Evolutionary conservation across 805 yeast species (phyloP).

Genomic region (Candida argentea): DNA sequence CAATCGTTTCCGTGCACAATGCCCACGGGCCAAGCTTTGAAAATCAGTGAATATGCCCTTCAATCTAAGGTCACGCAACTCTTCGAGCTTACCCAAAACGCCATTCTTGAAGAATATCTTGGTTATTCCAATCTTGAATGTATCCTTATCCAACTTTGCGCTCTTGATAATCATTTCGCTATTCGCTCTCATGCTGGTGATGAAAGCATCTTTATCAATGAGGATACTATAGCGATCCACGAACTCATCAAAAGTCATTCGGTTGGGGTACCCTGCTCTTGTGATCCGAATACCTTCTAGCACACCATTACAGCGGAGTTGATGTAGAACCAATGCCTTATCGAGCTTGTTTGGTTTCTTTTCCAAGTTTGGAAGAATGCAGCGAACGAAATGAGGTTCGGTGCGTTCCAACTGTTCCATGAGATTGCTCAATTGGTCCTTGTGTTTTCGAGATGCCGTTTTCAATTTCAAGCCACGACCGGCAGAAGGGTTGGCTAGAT

Average conservation of each 20-base stretch:
- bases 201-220: constrained; percentile 35
- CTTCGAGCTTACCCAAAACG: constrained; percentile 69
- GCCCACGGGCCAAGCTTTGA: constrained; percentile 61
- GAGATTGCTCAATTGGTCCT: constrained; percentile 65
- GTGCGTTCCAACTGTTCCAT: constrained; percentile 69
- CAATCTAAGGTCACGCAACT: constrained; percentile 58
- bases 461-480: constrained; percentile 31
- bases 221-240: constrained; percentile 66
- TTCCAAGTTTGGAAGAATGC: constrained; percentile 80
- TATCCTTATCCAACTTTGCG: constrained; percentile 49
- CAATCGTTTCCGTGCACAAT: constrained; percentile 39
- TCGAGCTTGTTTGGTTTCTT: constrained; percentile 67
- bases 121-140: constrained; percentile 59
- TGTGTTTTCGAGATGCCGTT: constrained; percentile 83
- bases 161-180: constrained; percentile 58
- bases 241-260: constrained; percentile 77
- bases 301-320: constrained; percentile 93
- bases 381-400: constrained; percentile 93
- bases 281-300: constrained; percentile 96
- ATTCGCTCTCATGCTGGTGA: constrained; percentile 48
- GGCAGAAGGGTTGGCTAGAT: constrained; percentile 8
- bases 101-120: constrained; percentile 72
- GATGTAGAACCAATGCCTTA: constrained; percentile 71
- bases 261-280: constrained; percentile 92
- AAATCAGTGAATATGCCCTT: constrained; percentile 45